These are phyloP conservation scores for Yarrowia galli DNA, from an alignment of 1,139 yeast genomes.

Conservation along the genomic window DNA sequence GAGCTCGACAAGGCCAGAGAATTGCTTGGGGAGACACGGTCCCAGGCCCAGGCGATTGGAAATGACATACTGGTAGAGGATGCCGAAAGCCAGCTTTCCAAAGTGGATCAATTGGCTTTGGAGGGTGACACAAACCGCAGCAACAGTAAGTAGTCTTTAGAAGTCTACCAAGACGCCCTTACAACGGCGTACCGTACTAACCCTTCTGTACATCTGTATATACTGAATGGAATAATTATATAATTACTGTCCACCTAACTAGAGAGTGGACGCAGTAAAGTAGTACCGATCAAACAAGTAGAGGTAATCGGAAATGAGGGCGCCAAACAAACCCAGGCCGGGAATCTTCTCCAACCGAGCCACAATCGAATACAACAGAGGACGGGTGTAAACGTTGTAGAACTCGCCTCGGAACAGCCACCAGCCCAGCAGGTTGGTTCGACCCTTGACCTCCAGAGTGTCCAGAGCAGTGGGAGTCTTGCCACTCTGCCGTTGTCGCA, in stretches of 20 bases:
- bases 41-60: slow-evolving; percentile 72
- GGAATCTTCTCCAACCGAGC: slow-evolving; percentile 48
- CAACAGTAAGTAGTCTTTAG: too few relatives aligned
- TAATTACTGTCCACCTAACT: slow-evolving; percentile 41
- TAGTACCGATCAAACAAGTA: slow-evolving; percentile 53
- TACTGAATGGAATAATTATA: background rate
- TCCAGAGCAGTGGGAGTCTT: slow-evolving; percentile 46
- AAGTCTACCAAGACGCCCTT: too few relatives aligned
- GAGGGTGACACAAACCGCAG: too few relatives aligned
- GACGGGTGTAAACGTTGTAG: slow-evolving; percentile 51
- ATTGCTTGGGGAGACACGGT: slow-evolving; percentile 70
- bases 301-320: slow-evolving; percentile 52
- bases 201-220: too few relatives aligned
- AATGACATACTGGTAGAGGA: slow-evolving; percentile 66
- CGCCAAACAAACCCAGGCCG: slow-evolving; percentile 48
- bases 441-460: slow-evolving; percentile 49
- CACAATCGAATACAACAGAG: slow-evolving; percentile 47
- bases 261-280: slow-evolving; percentile 50
- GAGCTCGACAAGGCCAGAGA: slow-evolving; percentile 66
- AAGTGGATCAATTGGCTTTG: slow-evolving; percentile 51
- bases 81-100: slow-evolving; percentile 69
- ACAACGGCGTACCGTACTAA: too few relatives aligned
- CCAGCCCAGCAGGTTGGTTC: slow-evolving; percentile 52
- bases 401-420: slow-evolving; percentile 54
- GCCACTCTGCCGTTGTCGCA: slow-evolving; percentile 40